These are phyloP conservation scores for Perilla frutescens DNA, from an alignment of 257 asterid species.

Conservation along the genomic window DNA sequence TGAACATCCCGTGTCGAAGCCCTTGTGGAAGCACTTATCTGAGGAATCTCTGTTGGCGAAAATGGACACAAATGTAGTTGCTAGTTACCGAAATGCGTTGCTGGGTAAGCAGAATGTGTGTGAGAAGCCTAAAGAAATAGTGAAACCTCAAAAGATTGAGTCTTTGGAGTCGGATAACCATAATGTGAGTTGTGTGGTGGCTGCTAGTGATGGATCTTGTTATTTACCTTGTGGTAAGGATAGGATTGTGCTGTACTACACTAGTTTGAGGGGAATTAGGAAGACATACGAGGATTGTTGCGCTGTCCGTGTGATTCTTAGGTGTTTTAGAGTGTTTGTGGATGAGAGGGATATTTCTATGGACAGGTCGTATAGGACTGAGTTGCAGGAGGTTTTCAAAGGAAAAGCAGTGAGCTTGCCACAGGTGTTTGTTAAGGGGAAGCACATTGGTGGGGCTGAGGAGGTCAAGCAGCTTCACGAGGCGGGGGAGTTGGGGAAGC, in stretches of 20 bases:
- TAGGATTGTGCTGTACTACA: conserved; percentile 70
- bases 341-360: conserved; percentile 93
- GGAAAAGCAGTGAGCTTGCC: conserved; percentile 67
- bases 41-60: conserved; percentile 59
- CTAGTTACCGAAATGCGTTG: conserved; percentile 50
- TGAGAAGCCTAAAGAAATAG: conserved; percentile 38
- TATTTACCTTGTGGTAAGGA: conserved; percentile 46
- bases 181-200: conserved; percentile 25
- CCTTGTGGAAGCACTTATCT: conserved; percentile 62
- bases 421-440: conserved; percentile 72
- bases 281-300: conserved; percentile 87
- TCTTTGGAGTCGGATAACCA: conserved; percentile 28
- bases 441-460: conserved; percentile 76
- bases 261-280: conserved; percentile 90
- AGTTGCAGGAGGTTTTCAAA: conserved; percentile 66
- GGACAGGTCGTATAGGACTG: conserved; percentile 78
- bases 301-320: conserved; percentile 66
- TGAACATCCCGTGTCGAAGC: conserved; percentile 54
- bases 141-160: conserved; percentile 20
- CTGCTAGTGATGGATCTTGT: conserved; percentile 44
- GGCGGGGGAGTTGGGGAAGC: conserved; percentile 66
- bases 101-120: conserved; percentile 45
- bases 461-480: conserved; percentile 82
- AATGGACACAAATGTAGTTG: conserved; percentile 48
- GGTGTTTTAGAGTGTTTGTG: conserved; percentile 66